These are phyloP conservation scores for Nemania abortiva DNA, from an alignment of 2,329 filamentous ascomycete species.

Conservation along the genomic window DNA sequence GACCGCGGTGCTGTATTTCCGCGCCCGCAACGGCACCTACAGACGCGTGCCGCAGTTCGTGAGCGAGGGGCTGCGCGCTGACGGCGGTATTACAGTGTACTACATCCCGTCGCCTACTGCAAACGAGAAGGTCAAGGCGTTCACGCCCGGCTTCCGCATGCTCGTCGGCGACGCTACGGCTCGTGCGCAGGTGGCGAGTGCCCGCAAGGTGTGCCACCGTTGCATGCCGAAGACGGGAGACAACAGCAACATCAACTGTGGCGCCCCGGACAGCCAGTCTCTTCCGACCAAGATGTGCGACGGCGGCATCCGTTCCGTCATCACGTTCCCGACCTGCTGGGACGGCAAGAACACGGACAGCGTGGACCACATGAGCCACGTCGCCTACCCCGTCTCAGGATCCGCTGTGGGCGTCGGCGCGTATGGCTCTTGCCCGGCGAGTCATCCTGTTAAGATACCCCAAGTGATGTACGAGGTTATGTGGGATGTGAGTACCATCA, in stretches of 20 bases:
- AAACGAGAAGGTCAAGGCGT: constrained; percentile 56
- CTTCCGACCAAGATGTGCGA: constrained; percentile 65
- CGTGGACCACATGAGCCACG: constrained; percentile 62
- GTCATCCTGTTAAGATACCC: constrained; percentile 66
- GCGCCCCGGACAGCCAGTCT: constrained; percentile 57
- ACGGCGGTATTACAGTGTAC: constrained; percentile 51
- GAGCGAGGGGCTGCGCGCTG: constrained; percentile 46
- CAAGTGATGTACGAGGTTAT: constrained; percentile 68
- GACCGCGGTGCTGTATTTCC: constrained; percentile 40
- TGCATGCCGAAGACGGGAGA: constrained; percentile 49
- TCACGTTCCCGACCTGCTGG: constrained; percentile 69
- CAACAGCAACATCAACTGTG: constrained; percentile 51
- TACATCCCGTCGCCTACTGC: constrained; percentile 48
- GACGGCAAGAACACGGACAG: constrained; percentile 63
- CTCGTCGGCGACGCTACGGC: constrained; percentile 56
- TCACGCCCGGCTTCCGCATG: constrained; percentile 61
- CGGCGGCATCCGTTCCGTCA: constrained; percentile 61
- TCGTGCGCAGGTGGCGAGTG: constrained; percentile 32
- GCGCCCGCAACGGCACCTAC: constrained; percentile 49
- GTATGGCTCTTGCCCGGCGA: constrained; percentile 60
- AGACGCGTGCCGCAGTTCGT: constrained; percentile 48
- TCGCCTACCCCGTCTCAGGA: constrained; percentile 59
- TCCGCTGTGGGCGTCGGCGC: constrained; percentile 49
- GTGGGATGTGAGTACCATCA: constrained; percentile 57
- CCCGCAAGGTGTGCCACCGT: constrained; percentile 55